Conservation (phyloP, 2,329 filamentous ascomycete genomes). For the Arthrobotrys sinensis region DNA sequence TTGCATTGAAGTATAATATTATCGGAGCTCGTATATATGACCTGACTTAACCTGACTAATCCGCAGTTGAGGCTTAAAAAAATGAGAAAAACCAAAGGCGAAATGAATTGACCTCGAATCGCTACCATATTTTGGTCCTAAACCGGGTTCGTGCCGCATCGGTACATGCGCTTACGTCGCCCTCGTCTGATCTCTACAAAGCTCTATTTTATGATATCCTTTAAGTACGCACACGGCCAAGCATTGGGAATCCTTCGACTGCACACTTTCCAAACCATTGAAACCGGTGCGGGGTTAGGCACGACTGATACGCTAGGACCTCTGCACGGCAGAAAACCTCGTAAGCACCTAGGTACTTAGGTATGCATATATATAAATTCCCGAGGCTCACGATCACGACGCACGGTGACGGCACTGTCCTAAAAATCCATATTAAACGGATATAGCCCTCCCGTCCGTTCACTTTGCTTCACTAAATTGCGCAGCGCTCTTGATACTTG, state of each 20-base stretch:
- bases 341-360: no score
- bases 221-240: not conserved
- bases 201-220: not conserved
- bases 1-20: not conserved
- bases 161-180: slow-evolving; percentile 22
- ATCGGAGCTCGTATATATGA: slow-evolving; percentile 3
- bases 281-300: not conserved
- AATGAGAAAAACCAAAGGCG: not conserved
- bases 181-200: not conserved
- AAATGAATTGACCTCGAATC: not conserved
- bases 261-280: not conserved
- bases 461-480: no score
- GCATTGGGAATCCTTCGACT: slow-evolving; percentile 2
- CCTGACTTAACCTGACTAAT: not conserved
- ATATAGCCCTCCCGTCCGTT: no score
- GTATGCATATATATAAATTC: no score
- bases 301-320: not conserved
- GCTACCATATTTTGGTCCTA: not conserved
- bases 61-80: slow-evolving; percentile 4
- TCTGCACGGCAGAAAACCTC: not conserved
- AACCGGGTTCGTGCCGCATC: slow-evolving; percentile 7
- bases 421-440: no score
- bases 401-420: no score
- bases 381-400: no score
- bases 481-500: no score